These are phyloP conservation scores for Colletotrichum paranaense DNA, from an alignment of 2,329 filamentous ascomycete species.

Conservation along the genomic window DNA sequence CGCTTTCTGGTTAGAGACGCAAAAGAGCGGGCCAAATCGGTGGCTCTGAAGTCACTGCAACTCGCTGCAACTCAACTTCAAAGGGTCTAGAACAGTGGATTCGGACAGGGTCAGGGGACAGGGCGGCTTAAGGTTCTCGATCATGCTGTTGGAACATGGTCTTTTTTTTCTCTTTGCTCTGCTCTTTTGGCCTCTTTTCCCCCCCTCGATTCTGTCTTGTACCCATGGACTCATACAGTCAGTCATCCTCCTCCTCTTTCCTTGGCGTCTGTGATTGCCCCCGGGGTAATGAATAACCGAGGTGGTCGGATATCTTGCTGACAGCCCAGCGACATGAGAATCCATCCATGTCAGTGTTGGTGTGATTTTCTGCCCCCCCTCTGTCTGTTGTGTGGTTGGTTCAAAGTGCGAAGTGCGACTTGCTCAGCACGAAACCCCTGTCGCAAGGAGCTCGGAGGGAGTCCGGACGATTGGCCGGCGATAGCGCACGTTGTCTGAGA, in stretches of 20 bases:
- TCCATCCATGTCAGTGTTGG: not conserved
- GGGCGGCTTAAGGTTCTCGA: constrained; percentile 1
- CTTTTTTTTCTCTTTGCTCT: not conserved
- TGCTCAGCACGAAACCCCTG: constrained; percentile 9
- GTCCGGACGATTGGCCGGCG: constrained; percentile 27
- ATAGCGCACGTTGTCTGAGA: constrained; percentile 20
- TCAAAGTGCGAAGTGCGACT: not conserved
- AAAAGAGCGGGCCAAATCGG: constrained; percentile 24
- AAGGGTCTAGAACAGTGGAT: constrained; percentile 24
- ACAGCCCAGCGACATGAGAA: not conserved
- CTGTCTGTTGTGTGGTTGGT: not conserved
- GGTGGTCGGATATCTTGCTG: not conserved
- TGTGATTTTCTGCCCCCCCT: not conserved
- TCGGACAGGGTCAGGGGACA: not conserved
- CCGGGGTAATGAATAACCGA: not conserved
- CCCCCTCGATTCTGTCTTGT: not conserved
- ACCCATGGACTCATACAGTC: not conserved
- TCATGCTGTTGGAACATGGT: constrained; percentile 1
- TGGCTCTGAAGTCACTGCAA: constrained; percentile 23
- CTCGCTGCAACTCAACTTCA: not conserved
- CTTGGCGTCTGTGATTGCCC: not conserved
- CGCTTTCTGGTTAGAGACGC: constrained; percentile 16
- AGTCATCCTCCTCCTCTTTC: not conserved
- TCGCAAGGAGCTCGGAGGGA: constrained; percentile 15
- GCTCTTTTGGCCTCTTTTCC: not conserved